Evolutionary conservation across 345 rosid genomes (phyloP).

Genomic region (Eucalyptus regnans): DNA sequence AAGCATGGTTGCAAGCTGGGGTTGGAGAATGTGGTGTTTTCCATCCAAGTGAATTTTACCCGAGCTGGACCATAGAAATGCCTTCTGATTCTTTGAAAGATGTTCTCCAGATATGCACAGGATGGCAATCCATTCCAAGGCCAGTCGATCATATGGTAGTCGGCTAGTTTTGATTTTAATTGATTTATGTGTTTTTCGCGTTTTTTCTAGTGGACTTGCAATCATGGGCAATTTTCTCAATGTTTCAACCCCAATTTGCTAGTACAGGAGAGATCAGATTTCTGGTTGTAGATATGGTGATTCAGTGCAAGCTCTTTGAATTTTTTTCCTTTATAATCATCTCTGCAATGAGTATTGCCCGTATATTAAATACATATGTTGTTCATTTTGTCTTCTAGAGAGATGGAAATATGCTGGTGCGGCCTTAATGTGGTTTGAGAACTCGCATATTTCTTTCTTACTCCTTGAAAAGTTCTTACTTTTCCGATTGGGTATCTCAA

Average conservation of each 20-base stretch:
- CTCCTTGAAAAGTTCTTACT: not conserved
- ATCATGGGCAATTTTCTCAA: not conserved
- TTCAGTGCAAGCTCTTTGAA: not conserved
- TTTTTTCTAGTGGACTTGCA: not conserved
- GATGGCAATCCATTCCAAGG: conserved; percentile 53
- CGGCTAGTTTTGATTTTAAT: not conserved
- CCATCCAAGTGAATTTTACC: conserved; percentile 62
- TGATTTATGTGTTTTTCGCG: not conserved
- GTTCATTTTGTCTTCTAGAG: not conserved
- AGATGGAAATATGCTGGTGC: not conserved
- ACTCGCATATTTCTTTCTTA: not conserved
- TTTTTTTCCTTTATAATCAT: not conserved
- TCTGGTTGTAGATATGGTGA: not conserved
- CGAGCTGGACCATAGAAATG: conserved; percentile 60
- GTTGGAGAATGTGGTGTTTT: conserved; percentile 21
- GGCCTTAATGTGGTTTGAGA: not conserved
- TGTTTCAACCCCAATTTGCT: not conserved
- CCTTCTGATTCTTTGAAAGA: conserved; percentile 63
- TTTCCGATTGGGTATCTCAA: not conserved
- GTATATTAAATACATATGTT: not conserved
- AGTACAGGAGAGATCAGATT: not conserved
- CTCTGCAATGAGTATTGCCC: not conserved
- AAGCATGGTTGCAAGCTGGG: conserved; percentile 33
- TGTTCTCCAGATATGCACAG: conserved; percentile 47
- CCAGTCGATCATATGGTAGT: conserved; percentile 32